Base-by-base conservation (phyloP, 2,329 filamentous ascomycete genomes). In the Trichoderma gracile region DNA sequence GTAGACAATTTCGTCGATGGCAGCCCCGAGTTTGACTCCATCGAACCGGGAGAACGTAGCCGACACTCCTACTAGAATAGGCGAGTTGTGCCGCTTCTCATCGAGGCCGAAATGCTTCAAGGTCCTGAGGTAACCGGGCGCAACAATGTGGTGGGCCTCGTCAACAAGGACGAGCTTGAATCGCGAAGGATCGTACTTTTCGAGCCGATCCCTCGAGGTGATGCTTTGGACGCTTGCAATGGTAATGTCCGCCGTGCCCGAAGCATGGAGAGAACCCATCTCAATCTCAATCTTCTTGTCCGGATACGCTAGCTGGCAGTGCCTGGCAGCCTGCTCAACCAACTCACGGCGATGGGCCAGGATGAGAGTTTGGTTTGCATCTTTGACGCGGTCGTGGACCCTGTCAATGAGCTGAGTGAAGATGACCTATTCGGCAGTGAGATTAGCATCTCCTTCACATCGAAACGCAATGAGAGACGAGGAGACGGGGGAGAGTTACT, bases 111-210 rank as follows among this genome's bases (percentile, higher is more conserved):
- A 96, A 75, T 98, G 87, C n/a, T 84, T 80, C 54, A 99, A 80
- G 0, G 88, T 84, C 47, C 84, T 83, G 67, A 96, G 81, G 72
- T 98, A 98, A 8, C 88, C 87, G 2, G 86, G 83, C 0, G 95
- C 91, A 50, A 97, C 93, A 60, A 98, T 96, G 76, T 99, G 95
- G 75, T 99, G 95, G 5, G 94, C 95, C 77, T 99, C 95, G 69
- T 99, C 95, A 4, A 99, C 94, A 3, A 99, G 83, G 0, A 99
- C 80, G 0, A 99, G 85, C 77, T 99, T 99, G 81, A 94, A 98
- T 8, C 80, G 81, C 0, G 76, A 76, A 0, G 93, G 90, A 69
- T 96, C 86, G 71, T 94, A 98, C 73, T 97, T 97, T 42, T 76
- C 73, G n/a, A 98, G 82, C 2, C 95, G 86, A 59, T 89, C 85